Base-by-base conservation (phyloP, 179 eudicot genomes). In the Patellifolia procumbens region DNA sequence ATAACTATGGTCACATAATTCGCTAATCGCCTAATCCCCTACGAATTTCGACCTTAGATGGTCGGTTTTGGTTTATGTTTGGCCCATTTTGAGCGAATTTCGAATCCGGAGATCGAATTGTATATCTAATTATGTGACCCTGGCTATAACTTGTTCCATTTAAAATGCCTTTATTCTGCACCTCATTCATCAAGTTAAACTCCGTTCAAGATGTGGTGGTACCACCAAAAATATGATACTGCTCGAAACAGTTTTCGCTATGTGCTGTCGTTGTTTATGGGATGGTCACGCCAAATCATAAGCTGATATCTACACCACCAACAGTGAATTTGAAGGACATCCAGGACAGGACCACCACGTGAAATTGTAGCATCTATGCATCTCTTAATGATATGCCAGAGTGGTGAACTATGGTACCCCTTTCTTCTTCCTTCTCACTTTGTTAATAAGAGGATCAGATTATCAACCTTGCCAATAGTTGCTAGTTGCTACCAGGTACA, bases 291-390 rank as follows among this genome's bases (percentile, higher is more conserved):
- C 76, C 69, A 46, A 66, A 56, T 67, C 68, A 72, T 20, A 55
- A 60, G 63, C 49, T 76, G 73, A 22, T 65, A 68, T 39, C 74
- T 31, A 34, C 77, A 69, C 71, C 48, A 76, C 55, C 24, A 72
- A 76, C 19, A 76, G 69, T 67, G 66, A 73, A 63, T 76, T 74
- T 58, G 19, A 72, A 17, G 53, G 39, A 29, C 52, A 74, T 58
- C 24, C 65, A 17, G 53, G 39, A 29, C 52, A 72, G 81, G 80
- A 77, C 74, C 84, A 76, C 84, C 81, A 77, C 51, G 76, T 80
- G 76, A 71, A 71, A 35, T 58, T 55, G 55, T 46, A 55, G 52
- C 59, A 55, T 35, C 49, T 64, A 20, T 31, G 72, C 53, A 43
- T 81, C 63, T 39, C 74, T 65, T 58, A 53, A 63, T 75, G 48